Evolutionary conservation across 805 yeast species (phyloP).

Genomic region (Spathaspora boniae): DNA sequence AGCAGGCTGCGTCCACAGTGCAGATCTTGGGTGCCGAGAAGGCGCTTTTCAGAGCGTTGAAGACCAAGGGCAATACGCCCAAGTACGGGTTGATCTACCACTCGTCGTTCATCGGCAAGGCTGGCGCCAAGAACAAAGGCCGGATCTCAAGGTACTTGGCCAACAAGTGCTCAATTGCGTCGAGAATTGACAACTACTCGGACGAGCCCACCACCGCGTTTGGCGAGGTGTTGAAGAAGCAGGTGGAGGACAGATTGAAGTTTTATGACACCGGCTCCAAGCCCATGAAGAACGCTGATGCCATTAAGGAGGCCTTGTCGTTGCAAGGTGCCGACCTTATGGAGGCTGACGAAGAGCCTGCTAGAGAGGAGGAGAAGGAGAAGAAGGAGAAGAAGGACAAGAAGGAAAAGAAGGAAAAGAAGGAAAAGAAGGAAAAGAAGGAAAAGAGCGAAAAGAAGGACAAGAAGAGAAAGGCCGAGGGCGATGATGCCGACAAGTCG

Average conservation of each 20-base stretch:
- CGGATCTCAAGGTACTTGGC: slow-evolving; percentile 98
- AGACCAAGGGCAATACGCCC: slow-evolving; percentile 96
- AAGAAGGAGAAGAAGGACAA: slow-evolving; percentile 23
- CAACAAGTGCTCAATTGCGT: slow-evolving; percentile 98
- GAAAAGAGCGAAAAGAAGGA: slow-evolving; percentile 30
- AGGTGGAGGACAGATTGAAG: slow-evolving; percentile 95
- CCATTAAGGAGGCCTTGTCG: slow-evolving; percentile 86
- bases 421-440: slow-evolving; percentile 22
- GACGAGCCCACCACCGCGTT: slow-evolving; percentile 90
- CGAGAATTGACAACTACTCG: slow-evolving; percentile 96
- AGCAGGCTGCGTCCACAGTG: slow-evolving; percentile 98
- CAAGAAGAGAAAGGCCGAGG: slow-evolving; percentile 28
- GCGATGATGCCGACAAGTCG: slow-evolving; percentile 27
- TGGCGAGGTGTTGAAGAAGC: slow-evolving; percentile 88
- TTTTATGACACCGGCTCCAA: slow-evolving; percentile 96
- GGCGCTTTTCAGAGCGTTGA: slow-evolving; percentile 92
- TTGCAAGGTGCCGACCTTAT: slow-evolving; percentile 52
- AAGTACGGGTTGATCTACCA: slow-evolving; percentile 94
- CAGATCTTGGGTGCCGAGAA: slow-evolving; percentile 97
- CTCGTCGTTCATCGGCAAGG: slow-evolving; percentile 91
- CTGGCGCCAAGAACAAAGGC: slow-evolving; percentile 96
- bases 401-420: slow-evolving; percentile 23
- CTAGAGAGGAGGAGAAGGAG: slow-evolving; percentile 18
- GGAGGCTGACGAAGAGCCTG: no score
- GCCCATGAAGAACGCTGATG: slow-evolving; percentile 94